Evolutionary conservation across 371 early-diverging fungal genomes (phyloP).

Genomic region (Actinomortierella ambigua): DNA sequence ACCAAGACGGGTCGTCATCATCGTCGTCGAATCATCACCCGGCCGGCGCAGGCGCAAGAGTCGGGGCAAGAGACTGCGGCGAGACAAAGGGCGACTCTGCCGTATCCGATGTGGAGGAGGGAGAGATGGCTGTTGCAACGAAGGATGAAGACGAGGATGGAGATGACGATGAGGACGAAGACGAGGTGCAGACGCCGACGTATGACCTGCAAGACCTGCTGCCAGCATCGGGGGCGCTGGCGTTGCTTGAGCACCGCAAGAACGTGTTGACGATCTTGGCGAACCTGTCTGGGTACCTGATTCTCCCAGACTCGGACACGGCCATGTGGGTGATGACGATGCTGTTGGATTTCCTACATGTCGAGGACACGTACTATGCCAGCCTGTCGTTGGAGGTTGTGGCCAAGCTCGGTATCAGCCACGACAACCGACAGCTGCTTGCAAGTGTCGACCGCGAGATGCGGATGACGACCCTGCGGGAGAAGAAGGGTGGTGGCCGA

Average conservation of each 20-base stretch:
- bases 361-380: conserved; percentile 63
- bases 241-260: conserved; percentile 64
- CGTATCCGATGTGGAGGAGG: background rate
- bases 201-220: conserved; percentile 6
- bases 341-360: conserved; percentile 58
- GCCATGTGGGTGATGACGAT: conserved; percentile 52
- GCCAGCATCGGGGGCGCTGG: conserved; percentile 31
- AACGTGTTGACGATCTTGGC: conserved; percentile 57
- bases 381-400: conserved; percentile 60
- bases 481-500: conserved; percentile 12
- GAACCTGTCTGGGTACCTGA: conserved; percentile 54
- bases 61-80: background rate
- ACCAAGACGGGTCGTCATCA: too few relatives aligned
- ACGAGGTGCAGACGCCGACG: conserved; percentile 1
- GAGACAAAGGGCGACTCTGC: too few relatives aligned
- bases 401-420: conserved; percentile 61
- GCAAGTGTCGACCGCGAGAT: conserved; percentile 43
- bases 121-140: too few relatives aligned
- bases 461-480: conserved; percentile 12
- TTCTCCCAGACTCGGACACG: conserved; percentile 41
- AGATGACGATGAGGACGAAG: conserved; percentile 7
- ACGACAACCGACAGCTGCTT: conserved; percentile 57
- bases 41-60: background rate
- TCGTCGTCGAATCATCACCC: too few relatives aligned
- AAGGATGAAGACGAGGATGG: background rate